Evolutionary conservation across 2,329 filamentous ascomycete species (phyloP).

Genomic region (Zarea fungicola): DNA sequence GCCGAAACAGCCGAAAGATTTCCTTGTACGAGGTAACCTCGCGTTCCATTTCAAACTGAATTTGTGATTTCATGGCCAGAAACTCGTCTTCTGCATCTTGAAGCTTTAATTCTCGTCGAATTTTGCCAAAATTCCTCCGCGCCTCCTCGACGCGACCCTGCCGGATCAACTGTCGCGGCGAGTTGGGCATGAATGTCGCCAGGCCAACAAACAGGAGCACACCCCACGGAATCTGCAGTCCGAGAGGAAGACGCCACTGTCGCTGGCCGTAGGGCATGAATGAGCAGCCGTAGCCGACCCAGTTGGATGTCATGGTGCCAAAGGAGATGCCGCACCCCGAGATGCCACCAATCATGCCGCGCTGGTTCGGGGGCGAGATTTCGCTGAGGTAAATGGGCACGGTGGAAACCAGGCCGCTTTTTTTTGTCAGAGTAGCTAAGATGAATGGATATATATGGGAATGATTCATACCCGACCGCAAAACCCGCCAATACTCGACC

Average conservation of each 20-base stretch:
- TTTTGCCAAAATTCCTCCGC: slow-evolving; percentile 40
- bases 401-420: slow-evolving; percentile 42
- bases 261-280: slow-evolving; percentile 44
- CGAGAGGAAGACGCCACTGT: slow-evolving; percentile 52
- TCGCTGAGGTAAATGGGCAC: slow-evolving; percentile 52
- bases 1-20: slow-evolving; percentile 47
- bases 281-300: slow-evolving; percentile 51
- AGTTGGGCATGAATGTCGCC: slow-evolving; percentile 12
- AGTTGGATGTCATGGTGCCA: slow-evolving; percentile 52
- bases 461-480: slow-evolving; percentile 7
- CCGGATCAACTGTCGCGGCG: slow-evolving; percentile 39
- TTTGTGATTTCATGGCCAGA: slow-evolving; percentile 47
- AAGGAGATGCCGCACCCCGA: slow-evolving; percentile 51
- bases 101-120: slow-evolving; percentile 39
- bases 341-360: slow-evolving; percentile 49
- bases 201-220: slow-evolving; percentile 46
- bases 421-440: background rate
- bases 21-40: slow-evolving; percentile 48
- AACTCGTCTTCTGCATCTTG: slow-evolving; percentile 47
- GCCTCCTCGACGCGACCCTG: slow-evolving; percentile 44
- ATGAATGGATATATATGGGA: slow-evolving; percentile 22
- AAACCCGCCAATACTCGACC: slow-evolving; percentile 41
- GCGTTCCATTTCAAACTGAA: slow-evolving; percentile 52
- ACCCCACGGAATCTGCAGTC: slow-evolving; percentile 51
- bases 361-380: slow-evolving; percentile 42